Conservation (phyloP, 2,329 filamentous ascomycete genomes). For the Taxawa tesnikishii region DNA sequence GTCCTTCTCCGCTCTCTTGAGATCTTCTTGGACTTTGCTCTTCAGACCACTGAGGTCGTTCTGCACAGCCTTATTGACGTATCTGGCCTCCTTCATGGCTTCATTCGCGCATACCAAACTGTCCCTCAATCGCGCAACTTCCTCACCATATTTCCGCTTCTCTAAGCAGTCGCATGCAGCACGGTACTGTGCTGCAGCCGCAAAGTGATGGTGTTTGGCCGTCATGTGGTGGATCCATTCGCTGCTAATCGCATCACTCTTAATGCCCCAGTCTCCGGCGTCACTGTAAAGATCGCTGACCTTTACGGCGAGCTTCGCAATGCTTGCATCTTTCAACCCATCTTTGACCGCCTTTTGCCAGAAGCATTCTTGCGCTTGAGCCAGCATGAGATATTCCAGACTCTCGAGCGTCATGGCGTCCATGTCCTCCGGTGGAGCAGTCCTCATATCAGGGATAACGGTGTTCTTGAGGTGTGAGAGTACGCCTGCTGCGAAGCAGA, state of each 20-base stretch:
- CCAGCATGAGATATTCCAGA: slow-evolving; percentile 70
- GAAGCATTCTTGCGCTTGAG: slow-evolving; percentile 93
- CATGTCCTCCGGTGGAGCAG: slow-evolving; percentile 82
- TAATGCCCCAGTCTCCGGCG: slow-evolving; percentile 74
- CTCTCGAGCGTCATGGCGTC: slow-evolving; percentile 77
- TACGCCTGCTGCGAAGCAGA: slow-evolving; percentile 76
- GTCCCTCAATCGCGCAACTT: slow-evolving; percentile 76
- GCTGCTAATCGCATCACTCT: slow-evolving; percentile 78
- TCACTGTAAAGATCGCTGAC: slow-evolving; percentile 84
- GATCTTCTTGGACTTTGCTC: slow-evolving; percentile 67
- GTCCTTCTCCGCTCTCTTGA: slow-evolving; percentile 89
- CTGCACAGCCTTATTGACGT: slow-evolving; percentile 69
- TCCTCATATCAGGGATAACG: slow-evolving; percentile 71
- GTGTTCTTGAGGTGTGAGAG: slow-evolving; percentile 63
- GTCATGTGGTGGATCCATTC: slow-evolving; percentile 98
- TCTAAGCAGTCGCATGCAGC: slow-evolving; percentile 85
- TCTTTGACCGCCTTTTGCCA: slow-evolving; percentile 97
- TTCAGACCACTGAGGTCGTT: slow-evolving; percentile 77
- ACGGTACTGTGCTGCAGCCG: slow-evolving; percentile 84
- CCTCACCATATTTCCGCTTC: slow-evolving; percentile 89
- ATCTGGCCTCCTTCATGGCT: slow-evolving; percentile 71
- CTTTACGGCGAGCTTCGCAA: slow-evolving; percentile 79
- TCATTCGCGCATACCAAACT: slow-evolving; percentile 74
- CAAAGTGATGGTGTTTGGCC: slow-evolving; percentile 95
- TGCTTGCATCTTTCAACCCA: slow-evolving; percentile 79